Evolutionary conservation across 371 early-diverging fungal species (phyloP).

Genomic region (Mortierella sp.): DNA sequence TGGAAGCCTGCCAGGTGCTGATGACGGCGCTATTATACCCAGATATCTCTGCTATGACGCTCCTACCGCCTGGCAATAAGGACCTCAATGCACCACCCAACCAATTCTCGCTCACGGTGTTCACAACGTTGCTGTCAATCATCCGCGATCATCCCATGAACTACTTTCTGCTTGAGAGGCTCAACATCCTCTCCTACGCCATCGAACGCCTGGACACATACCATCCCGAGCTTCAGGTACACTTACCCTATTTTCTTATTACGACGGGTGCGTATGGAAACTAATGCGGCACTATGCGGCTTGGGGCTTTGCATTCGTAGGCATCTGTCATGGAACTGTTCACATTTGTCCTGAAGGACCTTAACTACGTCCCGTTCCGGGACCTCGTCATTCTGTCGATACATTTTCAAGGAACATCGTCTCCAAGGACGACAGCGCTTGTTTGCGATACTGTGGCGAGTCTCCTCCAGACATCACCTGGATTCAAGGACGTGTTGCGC

Average conservation of each 20-base stretch:
- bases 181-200: conserved; percentile 63
- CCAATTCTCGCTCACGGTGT: conserved; percentile 49
- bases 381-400: conserved; percentile 71
- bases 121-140: conserved; percentile 56
- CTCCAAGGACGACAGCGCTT: conserved; percentile 62
- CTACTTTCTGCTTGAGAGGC: conserved; percentile 65
- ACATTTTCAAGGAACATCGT: conserved; percentile 72
- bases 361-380: conserved; percentile 77
- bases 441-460: conserved; percentile 62
- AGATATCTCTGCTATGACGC: conserved; percentile 36
- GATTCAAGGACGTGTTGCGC: conserved; percentile 67
- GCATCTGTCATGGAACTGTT: conserved; percentile 66
- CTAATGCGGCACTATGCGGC: too few species aligned
- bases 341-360: conserved; percentile 65
- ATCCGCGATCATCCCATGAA: conserved; percentile 63
- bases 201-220: conserved; percentile 69
- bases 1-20: conserved; percentile 60
- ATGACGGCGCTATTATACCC: conserved; percentile 60
- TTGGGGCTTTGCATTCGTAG: conserved; percentile 37
- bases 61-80: conserved; percentile 22
- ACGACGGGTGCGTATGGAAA: too few species aligned
- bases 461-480: conserved; percentile 60
- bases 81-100: conserved; percentile 42
- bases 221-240: conserved; percentile 61
- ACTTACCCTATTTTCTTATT: not conserved